Evolutionary conservation across 257 asterid genomes (phyloP), one percentile per base, ranked within the genome.

Genomic region (Mitragyna speciosa): DNA sequence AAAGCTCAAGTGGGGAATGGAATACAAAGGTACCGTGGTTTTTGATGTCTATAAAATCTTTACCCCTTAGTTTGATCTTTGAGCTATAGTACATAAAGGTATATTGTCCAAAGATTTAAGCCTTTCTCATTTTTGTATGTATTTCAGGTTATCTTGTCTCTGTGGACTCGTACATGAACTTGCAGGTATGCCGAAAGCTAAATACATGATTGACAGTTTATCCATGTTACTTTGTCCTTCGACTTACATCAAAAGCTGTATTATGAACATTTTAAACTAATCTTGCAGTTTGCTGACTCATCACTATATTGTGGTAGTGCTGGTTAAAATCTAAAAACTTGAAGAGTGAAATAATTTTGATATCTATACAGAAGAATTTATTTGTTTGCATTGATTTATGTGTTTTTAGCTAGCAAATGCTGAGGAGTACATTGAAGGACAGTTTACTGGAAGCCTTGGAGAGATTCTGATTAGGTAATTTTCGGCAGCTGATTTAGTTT

Each of bases 1-100:
- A 33, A 96, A 96, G 81, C 97, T 96, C 72, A 96, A 96, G 82
- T 96, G 99, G 99, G 99, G 99, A 78, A 92, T 96, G 97, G 97
- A 93, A 79, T 94, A 96, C 87, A 96, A 96, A 92, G 99, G 99
- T 92, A 66, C 19, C 33, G 11, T 66, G 69, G 39, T 58, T 78
- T 52, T 73, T 30, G 39, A 47, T 67, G 59, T 7, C 58, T 58
- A 69, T 36, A 7, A 54, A 28, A 54, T 80, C 36, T 56, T 73
- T 49, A 14, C 45, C 47, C 36, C 41, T 65, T 31, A 39, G 72
- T 36, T 1, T 73, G 43, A 30, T n/a, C 68, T 54, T 71, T 54
- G 47, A 52, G 54, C n/a, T 19, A 11, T 11, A 3, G 49, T 26
- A 65, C 36, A 12, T 56, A 31, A 14, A 73, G 70, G n/a, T 24